Evolutionary conservation across 208 protist genomes (phyloP).

Genomic region (Angomonas deanei): DNA sequence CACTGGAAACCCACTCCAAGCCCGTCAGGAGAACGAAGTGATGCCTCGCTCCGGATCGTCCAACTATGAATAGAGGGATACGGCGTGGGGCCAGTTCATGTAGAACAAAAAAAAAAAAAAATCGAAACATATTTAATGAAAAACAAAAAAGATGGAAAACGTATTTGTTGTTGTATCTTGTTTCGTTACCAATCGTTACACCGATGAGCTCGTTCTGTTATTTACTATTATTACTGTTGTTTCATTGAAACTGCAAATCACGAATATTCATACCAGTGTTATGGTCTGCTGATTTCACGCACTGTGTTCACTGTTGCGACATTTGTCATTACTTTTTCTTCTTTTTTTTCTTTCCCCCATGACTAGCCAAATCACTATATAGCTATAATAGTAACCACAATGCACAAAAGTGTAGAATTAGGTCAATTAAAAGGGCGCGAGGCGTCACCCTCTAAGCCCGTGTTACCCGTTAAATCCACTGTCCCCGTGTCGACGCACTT

Average conservation of each 20-base stretch:
- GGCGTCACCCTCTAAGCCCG: neutral
- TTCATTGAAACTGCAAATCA: too few relatives aligned
- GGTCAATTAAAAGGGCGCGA: neutral
- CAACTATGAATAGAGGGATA: too few relatives aligned
- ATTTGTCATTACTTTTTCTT: too few relatives aligned
- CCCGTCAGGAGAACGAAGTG: neutral
- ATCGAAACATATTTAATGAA: neutral
- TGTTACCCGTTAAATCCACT: neutral
- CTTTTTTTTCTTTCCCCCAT: neutral
- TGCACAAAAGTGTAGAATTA: neutral
- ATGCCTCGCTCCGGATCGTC: too few relatives aligned
- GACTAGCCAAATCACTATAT: too few relatives aligned
- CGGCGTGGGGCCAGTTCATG: neutral
- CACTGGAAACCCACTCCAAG: neutral
- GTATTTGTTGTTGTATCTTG: conserved; percentile 2
- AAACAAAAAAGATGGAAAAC: neutral
- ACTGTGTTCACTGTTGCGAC: too few relatives aligned
- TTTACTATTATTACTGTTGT: too few relatives aligned
- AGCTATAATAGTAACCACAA: too few relatives aligned
- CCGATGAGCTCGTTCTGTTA: too few relatives aligned
- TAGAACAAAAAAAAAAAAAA: neutral
- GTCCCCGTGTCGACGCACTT: neutral
- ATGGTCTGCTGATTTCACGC: too few relatives aligned
- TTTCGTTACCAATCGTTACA: too few relatives aligned
- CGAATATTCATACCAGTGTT: too few relatives aligned